Evolutionary conservation across 257 asterid species (phyloP), one percentile per base, ranked within the genome.

Genomic region (Ehretia macrophylla): DNA sequence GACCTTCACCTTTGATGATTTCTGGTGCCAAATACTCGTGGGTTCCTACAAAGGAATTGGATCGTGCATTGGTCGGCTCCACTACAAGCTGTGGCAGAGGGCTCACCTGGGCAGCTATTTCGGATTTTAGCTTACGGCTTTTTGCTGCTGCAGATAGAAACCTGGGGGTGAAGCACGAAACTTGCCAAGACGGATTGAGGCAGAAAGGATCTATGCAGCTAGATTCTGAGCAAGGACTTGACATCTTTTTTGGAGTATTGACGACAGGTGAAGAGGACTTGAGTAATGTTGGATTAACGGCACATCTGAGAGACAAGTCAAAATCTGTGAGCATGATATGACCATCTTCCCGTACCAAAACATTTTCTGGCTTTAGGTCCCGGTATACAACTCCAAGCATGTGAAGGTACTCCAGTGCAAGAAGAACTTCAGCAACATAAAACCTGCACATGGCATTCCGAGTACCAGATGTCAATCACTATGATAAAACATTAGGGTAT

Each of bases 301-400:
- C 73, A 54, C 95, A 85, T 72, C 84, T 75, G 1, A 85, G 84
- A 11, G 94, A 85, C 19, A 85, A 90, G 64, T 85, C 94, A 23
- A 85, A 85, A 73, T 85, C 94, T 17, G 95, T 80, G 21, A 85
- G 91, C 95, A 85, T 85, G 65, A 85, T 83, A 79, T 85, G 95
- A 48, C 95, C 95, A 51, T 83, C 95, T 75, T 78, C 85, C 0
- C 94, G 87, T 56, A 85, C 90, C 22, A 85, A 51, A 53, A 85
- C 79, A 72, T 85, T 85, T 73, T 85, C 94, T 1, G 94, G 94
- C 68, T 85, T 85, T 49, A 85, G 79, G 69, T 85, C 94, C 38
- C 94, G 76, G 72, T 82, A 85, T 60, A 85, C 81, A 9, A 85
- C 85, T 9, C 94, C 94, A 10, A 82, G 94, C 94, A 85, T 85